These are phyloP conservation scores for Eucalyptus rudis DNA, from an alignment of 345 rosid species.

Conservation along the genomic window DNA sequence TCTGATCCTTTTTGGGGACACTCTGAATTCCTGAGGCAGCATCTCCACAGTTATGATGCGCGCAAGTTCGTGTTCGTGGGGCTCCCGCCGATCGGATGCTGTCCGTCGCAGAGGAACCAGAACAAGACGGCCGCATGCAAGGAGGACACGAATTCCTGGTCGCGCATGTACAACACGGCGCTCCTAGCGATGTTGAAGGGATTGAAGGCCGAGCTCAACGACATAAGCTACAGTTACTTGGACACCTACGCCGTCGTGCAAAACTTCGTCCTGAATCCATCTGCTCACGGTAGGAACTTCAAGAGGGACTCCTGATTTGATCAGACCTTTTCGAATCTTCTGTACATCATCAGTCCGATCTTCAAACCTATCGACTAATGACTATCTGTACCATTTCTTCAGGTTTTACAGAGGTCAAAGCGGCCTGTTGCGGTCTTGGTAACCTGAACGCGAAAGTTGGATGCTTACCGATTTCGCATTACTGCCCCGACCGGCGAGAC, in stretches of 20 bases:
- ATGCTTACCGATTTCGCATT: conserved; percentile 37
- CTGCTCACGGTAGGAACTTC: background rate
- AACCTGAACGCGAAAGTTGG: conserved; percentile 30
- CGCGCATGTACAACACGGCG: conserved; percentile 27
- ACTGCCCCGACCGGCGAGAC: conserved; percentile 50
- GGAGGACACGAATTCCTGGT: conserved; percentile 22
- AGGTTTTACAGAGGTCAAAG: conserved; percentile 49
- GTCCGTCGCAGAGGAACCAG: conserved; percentile 32
- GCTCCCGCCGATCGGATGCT: conserved; percentile 42
- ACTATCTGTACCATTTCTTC: background rate
- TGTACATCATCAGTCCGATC: background rate
- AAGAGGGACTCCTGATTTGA: background rate
- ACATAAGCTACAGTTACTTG: conserved; percentile 36
- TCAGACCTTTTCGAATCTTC: background rate
- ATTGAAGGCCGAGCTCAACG: conserved; percentile 19
- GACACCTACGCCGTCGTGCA: conserved; percentile 31
- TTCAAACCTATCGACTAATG: background rate
- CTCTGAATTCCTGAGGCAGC: conserved; percentile 11
- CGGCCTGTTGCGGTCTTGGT: conserved; percentile 81
- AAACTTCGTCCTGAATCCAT: conserved; percentile 30
- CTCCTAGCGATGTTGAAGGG: conserved; percentile 21
- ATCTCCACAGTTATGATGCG: conserved; percentile 22
- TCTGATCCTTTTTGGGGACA: background rate
- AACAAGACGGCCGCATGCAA: conserved; percentile 25
- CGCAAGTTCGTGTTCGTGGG: conserved; percentile 45